Evolutionary conservation across 2,329 filamentous ascomycete species (phyloP).

Genomic region (Botrytis aclada): DNA sequence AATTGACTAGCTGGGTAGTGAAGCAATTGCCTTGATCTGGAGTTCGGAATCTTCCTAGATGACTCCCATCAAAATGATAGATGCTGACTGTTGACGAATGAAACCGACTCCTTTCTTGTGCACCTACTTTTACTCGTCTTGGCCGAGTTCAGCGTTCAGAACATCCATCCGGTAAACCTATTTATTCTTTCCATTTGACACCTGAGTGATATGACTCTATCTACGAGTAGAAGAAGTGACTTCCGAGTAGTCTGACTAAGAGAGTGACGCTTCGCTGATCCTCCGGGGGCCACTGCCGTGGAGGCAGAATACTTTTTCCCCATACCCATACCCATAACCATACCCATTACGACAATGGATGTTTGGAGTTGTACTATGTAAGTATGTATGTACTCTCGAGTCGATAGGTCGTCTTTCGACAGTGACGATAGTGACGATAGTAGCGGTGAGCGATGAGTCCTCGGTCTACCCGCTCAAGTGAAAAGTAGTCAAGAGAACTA

Average conservation of each 20-base stretch:
- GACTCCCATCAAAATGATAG: background rate
- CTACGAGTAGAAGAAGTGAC: background rate
- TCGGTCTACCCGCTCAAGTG: background rate
- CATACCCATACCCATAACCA: too few species aligned
- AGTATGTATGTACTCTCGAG: background rate
- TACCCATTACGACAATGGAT: background rate
- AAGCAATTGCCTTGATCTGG: background rate
- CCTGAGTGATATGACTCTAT: background rate
- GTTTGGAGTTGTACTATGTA: background rate
- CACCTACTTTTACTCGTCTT: background rate
- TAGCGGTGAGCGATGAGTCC: conserved; percentile 1
- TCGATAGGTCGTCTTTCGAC: background rate
- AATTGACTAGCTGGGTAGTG: background rate
- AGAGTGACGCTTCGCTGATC: background rate
- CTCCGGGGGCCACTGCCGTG: background rate
- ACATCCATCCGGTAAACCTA: background rate
- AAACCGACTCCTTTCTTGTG: background rate
- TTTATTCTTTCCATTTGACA: background rate
- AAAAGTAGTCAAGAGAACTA: background rate
- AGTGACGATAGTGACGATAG: background rate
- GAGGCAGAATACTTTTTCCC: background rate
- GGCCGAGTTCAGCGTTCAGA: background rate
- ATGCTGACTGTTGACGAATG: background rate
- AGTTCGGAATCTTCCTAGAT: background rate
- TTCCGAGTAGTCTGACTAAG: background rate